These are phyloP conservation scores for Ilyonectria destructans DNA, from an alignment of 2,329 filamentous ascomycete genomes.

Conservation along the genomic window DNA sequence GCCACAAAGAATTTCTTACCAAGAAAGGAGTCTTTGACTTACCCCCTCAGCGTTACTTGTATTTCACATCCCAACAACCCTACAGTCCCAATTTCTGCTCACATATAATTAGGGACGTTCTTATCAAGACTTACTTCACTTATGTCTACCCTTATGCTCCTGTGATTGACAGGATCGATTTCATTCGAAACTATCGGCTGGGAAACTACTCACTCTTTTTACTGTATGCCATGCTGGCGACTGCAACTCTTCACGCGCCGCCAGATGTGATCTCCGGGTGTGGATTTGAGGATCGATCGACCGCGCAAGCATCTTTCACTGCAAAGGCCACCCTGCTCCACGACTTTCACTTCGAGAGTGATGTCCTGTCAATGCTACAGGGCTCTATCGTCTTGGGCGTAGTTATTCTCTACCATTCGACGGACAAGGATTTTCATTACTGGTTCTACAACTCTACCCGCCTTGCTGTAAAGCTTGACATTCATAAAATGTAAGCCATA, in stretches of 20 bases:
- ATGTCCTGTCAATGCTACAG: constrained; percentile 30
- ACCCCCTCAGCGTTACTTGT: constrained; percentile 26
- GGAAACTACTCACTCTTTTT: constrained; percentile 35
- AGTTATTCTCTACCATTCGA: constrained; percentile 32
- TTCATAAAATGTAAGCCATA: constrained; percentile 23
- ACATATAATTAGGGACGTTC: constrained; percentile 16
- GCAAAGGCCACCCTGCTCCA: constrained; percentile 40
- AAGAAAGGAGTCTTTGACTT: constrained; percentile 41
- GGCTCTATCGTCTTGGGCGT: constrained; percentile 33
- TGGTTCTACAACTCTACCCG: constrained; percentile 42
- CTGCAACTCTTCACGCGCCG: constrained; percentile 13
- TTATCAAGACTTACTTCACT: constrained; percentile 38
- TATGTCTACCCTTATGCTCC: constrained; percentile 36
- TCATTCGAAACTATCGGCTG: constrained; percentile 25
- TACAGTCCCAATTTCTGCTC: not conserved
- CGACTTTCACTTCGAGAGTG: constrained; percentile 35
- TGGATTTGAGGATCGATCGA: constrained; percentile 26
- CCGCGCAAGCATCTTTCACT: constrained; percentile 34
- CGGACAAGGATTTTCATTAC: constrained; percentile 38
- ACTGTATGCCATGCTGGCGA: constrained; percentile 20
- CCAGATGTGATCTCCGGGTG: constrained; percentile 31
- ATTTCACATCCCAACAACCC: not conserved
- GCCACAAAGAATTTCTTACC: constrained; percentile 37
- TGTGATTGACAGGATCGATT: constrained; percentile 25
- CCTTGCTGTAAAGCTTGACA: constrained; percentile 22